Evolutionary conservation across 768 basidiomycete species (phyloP).

Genomic region (Boletellus sp.): DNA sequence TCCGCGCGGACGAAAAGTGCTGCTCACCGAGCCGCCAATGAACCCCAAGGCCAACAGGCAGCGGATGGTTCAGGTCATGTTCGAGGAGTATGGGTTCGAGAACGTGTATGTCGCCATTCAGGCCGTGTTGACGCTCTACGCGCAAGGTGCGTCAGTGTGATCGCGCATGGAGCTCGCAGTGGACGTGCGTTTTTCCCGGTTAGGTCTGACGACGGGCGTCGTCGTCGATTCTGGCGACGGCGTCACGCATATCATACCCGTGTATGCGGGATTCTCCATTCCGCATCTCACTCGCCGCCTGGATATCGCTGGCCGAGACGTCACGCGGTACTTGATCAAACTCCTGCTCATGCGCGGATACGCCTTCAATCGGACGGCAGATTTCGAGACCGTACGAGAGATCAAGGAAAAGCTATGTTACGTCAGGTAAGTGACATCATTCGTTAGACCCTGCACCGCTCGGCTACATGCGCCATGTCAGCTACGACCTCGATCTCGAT

Average conservation of each 20-base stretch:
- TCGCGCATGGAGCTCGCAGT: background rate
- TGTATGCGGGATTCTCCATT: slow-evolving; percentile 94
- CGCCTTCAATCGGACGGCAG: slow-evolving; percentile 98
- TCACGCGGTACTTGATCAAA: slow-evolving; percentile 98
- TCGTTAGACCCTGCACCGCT: background rate
- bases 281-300: slow-evolving; percentile 92
- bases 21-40: slow-evolving; percentile 99
- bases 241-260: slow-evolving; percentile 98
- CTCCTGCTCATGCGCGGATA: slow-evolving; percentile 99
- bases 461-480: slow-evolving; percentile 26
- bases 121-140: slow-evolving; percentile 96
- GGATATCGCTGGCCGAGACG: slow-evolving; percentile 97
- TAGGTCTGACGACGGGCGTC: slow-evolving; percentile 96
- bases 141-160: slow-evolving; percentile 70
- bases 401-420: slow-evolving; percentile 99
- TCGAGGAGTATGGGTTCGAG: slow-evolving; percentile 95
- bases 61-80: slow-evolving; percentile 97
- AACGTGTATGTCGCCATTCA: slow-evolving; percentile 98
- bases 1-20: slow-evolving; percentile 79
- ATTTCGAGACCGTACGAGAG: slow-evolving; percentile 97
- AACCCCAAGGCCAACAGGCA: slow-evolving; percentile 93
- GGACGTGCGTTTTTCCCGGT: background rate
- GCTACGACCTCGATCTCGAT: slow-evolving; percentile 96
- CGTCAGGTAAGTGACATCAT: slow-evolving; percentile 61
- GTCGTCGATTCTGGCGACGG: slow-evolving; percentile 99